Evolutionary conservation across 164 flowering plant genomes (phyloP).

Genomic region (Aristolochia contorta): DNA sequence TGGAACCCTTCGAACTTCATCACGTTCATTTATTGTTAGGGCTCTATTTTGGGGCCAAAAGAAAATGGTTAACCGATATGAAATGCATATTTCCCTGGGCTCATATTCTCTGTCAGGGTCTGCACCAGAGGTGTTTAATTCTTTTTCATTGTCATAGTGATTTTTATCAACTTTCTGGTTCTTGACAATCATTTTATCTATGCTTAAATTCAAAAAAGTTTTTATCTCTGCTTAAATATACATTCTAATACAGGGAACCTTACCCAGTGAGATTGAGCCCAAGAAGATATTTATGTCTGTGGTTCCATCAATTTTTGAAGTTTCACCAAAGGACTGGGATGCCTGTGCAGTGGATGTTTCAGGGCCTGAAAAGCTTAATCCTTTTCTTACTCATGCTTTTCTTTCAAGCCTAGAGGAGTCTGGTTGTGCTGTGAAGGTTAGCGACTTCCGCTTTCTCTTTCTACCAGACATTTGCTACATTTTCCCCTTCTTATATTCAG

Average conservation of each 20-base stretch:
- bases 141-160: conserved; percentile 6
- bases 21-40: conserved; percentile 16
- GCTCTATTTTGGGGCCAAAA: conserved; percentile 77
- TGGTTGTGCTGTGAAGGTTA: conserved; percentile 74
- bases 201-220: no score
- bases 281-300: conserved; percentile 52
- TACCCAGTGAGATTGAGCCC: conserved; percentile 17
- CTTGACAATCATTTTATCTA: neutral
- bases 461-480: neutral
- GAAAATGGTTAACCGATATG: conserved; percentile 34
- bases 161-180: conserved; percentile 2
- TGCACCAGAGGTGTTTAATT: conserved; percentile 33
- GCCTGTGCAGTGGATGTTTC: conserved; percentile 69
- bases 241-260: conserved; percentile 24
- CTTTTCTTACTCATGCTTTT: conserved; percentile 77
- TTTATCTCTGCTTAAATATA: neutral
- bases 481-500: neutral
- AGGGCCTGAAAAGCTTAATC: conserved; percentile 60
- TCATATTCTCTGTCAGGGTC: conserved; percentile 45
- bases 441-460: neutral
- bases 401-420: conserved; percentile 89
- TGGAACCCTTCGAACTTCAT: conserved; percentile 1
- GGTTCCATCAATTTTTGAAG: conserved; percentile 65
- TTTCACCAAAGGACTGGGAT: conserved; percentile 71
- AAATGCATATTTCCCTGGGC: conserved; percentile 36